Evolutionary conservation across 2,329 filamentous ascomycete genomes (phyloP), one percentile per base, ranked within the genome.

Genomic region (Pestalotiopsis sp.): DNA sequence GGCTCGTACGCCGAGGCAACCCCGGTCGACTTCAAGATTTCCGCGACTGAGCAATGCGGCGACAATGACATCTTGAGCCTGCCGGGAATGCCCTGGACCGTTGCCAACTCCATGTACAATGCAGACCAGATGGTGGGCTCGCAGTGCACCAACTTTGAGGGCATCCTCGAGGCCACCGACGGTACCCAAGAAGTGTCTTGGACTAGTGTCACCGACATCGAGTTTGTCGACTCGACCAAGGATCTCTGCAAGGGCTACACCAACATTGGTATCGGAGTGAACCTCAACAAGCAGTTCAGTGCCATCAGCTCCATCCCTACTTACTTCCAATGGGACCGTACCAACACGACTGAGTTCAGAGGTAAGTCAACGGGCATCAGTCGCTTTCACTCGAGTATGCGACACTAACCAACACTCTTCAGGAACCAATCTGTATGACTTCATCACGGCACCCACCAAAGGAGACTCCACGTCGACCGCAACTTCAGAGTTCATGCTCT

Each of bases 371-470:
- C 20, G 17, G 7, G 9, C 27, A 59, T 27, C 12, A 59, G 13
- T 27, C 27, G 25, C 20, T 59, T 13, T 36, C 12, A 25, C 23
- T 31, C 17, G 13, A 14, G 57, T 27, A 27, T 52, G 57, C 20
- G 14, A n/a, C 38, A 45, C 57, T 61, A 12, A 49, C 27, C 23
- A 11, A 36, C 2, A 41, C 58, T 25, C 12, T 56, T 12, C 27
- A 74, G 73, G 73, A 31, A 68, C 66, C 68, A 74, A 74, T 66
- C 6, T 75, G 20, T 75, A 70, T 69, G 73, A 75, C 70, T 74
- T 75, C 68, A 69, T 75, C 66, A 68, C 65, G 9, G 67, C 73
- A 12, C 71, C 72, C 2, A 74, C 68, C 4, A 9, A 58, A 9
- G 68, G 68, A 9, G 72, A 74, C 67, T 17, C 27, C 4, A 52